A percentile compares a stretch with the other conserved stretches of the same genome.
These are phyloP conservation scores for Thelephora terrestris DNA, from an alignment of 1,284 basidiomycete genomes.

Conservation along the genomic window DNA sequence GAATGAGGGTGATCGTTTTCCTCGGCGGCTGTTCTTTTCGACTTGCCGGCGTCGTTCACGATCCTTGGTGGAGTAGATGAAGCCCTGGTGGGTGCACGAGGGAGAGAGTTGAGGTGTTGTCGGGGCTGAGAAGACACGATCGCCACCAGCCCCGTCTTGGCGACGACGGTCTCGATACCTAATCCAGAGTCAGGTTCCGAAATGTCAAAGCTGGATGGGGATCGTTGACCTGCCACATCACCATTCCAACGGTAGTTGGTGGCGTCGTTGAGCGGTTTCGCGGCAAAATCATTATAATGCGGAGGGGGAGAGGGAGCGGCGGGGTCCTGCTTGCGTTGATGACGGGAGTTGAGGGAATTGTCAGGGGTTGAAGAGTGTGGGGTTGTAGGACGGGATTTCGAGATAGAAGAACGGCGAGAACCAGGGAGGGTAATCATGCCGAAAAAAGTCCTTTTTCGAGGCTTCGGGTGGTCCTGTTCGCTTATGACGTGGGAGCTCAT, in stretches of 20 bases:
- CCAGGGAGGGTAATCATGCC: background rate
- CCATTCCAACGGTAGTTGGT: background rate
- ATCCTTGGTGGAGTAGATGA: background rate
- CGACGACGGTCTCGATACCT: background rate
- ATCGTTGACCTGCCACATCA: background rate
- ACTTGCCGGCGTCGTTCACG: background rate
- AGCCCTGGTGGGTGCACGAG: background rate
- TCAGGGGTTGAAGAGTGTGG: background rate
- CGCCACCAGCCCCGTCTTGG: background rate
- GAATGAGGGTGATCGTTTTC: background rate
- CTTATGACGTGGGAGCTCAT: background rate
- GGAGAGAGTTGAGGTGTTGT: background rate
- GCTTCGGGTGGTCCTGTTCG: background rate
- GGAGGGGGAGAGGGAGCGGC: background rate
- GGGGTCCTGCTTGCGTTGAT: background rate
- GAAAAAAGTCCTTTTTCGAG: slow-evolving; percentile 1
- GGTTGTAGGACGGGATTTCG: background rate
- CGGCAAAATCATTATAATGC: background rate
- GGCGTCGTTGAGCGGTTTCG: background rate
- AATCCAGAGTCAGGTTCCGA: slow-evolving; percentile 1
- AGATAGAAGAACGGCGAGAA: background rate
- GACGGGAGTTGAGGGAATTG: background rate
- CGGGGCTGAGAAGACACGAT: background rate
- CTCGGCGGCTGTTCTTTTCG: background rate
- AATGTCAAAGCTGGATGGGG: background rate